These are phyloP conservation scores for Ramularia collo-cygni DNA, from an alignment of 2,329 filamentous ascomycete species.

Conservation along the genomic window DNA sequence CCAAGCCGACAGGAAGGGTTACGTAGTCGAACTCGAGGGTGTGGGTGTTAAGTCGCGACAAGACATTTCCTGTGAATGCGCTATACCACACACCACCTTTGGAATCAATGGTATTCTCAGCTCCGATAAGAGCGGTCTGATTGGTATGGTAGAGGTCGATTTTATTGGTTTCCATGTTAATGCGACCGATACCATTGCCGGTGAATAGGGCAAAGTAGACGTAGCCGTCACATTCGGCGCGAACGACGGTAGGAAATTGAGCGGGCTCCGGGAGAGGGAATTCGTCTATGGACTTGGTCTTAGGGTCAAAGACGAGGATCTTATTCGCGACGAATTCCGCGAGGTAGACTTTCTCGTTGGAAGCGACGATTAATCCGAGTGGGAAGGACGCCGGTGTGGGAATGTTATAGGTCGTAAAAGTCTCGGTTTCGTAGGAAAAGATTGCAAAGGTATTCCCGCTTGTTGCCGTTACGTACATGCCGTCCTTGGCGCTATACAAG, in stretches of 20 bases:
- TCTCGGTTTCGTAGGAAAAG: constrained; percentile 7
- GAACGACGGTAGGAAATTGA: constrained; percentile 17
- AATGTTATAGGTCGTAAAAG: constrained; percentile 9
- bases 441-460: constrained; percentile 14
- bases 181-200: constrained; percentile 18
- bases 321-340: constrained; percentile 15
- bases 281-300: constrained; percentile 13
- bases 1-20: constrained; percentile 7
- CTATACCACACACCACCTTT: constrained; percentile 17
- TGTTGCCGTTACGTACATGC: constrained; percentile 20
- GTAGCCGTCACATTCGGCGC: constrained; percentile 17
- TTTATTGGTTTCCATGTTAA: constrained; percentile 15
- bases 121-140: constrained; percentile 9
- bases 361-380: constrained; percentile 15
- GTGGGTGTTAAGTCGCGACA: constrained; percentile 13
- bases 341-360: constrained; percentile 12
- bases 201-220: constrained; percentile 19
- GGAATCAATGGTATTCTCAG: constrained; percentile 18
- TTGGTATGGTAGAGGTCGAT: constrained; percentile 18
- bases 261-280: constrained; percentile 13
- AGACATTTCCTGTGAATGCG: constrained; percentile 12
- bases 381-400: constrained; percentile 13
- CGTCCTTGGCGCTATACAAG: constrained; percentile 16
- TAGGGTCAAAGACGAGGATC: constrained; percentile 13
- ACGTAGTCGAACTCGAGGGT: constrained; percentile 13